Conservation (phyloP, 345 rosid genomes). For the Populus tremula region DNA sequence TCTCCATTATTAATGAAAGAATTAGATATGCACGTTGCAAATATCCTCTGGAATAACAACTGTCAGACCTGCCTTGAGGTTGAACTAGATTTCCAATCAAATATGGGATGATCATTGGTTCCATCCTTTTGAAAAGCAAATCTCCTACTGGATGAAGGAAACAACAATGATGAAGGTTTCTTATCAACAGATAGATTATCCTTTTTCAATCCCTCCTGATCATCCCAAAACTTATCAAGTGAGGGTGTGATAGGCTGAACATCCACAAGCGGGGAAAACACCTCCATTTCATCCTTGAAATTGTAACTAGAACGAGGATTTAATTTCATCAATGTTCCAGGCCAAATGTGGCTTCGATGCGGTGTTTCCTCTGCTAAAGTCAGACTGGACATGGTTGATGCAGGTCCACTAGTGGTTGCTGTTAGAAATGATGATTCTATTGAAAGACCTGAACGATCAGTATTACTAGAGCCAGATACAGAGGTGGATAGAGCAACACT, state of each 20-base stretch:
- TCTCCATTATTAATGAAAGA: background rate
- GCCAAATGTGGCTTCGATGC: slow-evolving; percentile 55
- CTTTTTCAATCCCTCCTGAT: slow-evolving; percentile 52
- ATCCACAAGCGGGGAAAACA: slow-evolving; percentile 86
- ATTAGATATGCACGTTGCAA: background rate
- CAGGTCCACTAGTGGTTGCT: slow-evolving; percentile 35
- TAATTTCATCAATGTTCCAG: slow-evolving; percentile 62
- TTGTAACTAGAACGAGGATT: slow-evolving; percentile 63
- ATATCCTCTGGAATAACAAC: slow-evolving; percentile 8
- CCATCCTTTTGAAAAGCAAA: slow-evolving; percentile 64
- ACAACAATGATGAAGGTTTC: slow-evolving; percentile 65
- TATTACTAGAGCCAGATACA: slow-evolving; percentile 44
- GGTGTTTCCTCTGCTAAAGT: slow-evolving; percentile 70
- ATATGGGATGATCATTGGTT: slow-evolving; percentile 58
- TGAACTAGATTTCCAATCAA: slow-evolving; percentile 76
- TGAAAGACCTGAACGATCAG: slow-evolving; percentile 36
- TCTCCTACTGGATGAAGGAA: slow-evolving; percentile 68
- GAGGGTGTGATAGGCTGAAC: slow-evolving; percentile 79
- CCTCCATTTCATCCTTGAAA: slow-evolving; percentile 89
- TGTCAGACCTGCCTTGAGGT: slow-evolving; percentile 64
- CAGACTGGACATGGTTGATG: slow-evolving; percentile 32
- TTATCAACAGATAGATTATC: slow-evolving; percentile 51
- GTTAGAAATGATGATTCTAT: slow-evolving; percentile 39
- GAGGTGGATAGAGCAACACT: slow-evolving; percentile 50
- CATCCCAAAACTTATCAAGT: slow-evolving; percentile 73